Evolutionary conservation across 108 stramenopile genomes (phyloP).

Genomic region (Seminavis robusta): DNA sequence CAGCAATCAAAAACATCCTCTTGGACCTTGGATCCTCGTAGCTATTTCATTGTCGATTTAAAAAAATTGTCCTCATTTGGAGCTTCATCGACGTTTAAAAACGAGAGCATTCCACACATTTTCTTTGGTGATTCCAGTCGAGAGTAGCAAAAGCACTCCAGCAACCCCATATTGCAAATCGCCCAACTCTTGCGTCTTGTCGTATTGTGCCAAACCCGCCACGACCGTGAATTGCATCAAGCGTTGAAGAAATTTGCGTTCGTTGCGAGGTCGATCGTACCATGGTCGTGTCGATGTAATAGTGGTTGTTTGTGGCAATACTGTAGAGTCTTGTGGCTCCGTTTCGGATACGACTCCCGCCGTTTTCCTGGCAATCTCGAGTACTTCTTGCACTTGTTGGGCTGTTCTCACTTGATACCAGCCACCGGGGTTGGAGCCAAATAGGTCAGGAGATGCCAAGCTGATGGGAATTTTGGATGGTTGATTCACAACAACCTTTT

Average conservation of each 20-base stretch:
- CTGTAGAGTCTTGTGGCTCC: no score
- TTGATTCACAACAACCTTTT: neutral
- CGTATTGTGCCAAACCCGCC: constrained; percentile 1
- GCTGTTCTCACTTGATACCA: neutral
- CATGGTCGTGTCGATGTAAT: neutral
- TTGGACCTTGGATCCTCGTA: no score
- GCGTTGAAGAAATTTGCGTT: neutral
- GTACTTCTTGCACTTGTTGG: neutral
- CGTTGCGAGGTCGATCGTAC: constrained; percentile 4
- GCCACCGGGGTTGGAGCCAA: neutral
- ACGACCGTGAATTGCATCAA: neutral
- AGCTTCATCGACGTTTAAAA: no score
- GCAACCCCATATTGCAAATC: neutral
- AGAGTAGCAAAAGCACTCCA: neutral
- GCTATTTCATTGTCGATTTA: no score
- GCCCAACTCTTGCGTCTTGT: neutral
- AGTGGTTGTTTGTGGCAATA: neutral
- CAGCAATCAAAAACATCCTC: no score
- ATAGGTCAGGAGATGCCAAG: neutral
- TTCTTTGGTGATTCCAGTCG: neutral
- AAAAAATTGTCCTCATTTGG: no score
- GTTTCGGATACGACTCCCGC: neutral
- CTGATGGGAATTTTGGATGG: neutral
- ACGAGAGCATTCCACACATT: no score
- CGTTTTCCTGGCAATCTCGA: neutral